Evolutionary conservation across 225 moss, liverwort and hornwort genomes (phyloP).

Genomic region (Lunularia cruciata): DNA sequence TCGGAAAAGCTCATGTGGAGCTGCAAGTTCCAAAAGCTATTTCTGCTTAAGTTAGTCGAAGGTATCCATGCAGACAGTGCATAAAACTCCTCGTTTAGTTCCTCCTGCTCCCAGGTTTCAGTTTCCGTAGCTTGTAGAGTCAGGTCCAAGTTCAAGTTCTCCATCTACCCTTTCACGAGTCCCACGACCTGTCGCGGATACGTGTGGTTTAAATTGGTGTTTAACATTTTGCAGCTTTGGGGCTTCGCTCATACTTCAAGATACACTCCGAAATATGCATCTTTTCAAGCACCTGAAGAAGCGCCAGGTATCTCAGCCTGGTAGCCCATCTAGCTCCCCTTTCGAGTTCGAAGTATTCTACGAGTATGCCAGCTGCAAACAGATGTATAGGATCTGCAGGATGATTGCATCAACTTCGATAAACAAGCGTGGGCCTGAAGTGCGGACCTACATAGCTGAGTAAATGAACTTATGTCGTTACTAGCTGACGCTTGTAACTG

Average conservation of each 20-base stretch:
- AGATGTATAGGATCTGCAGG: not conserved
- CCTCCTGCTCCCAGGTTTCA: too few relatives aligned
- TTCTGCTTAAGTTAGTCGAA: too few relatives aligned
- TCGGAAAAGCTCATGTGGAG: too few relatives aligned
- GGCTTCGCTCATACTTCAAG: slow-evolving; percentile 80
- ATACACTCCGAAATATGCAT: slow-evolving; percentile 49
- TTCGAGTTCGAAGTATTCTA: too few relatives aligned
- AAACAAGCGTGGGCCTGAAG: not conserved
- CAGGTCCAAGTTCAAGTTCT: not conserved
- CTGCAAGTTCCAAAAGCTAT: too few relatives aligned
- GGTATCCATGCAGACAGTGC: too few relatives aligned
- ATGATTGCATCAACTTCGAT: not conserved
- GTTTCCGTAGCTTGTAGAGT: too few relatives aligned
- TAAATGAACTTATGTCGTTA: not conserved
- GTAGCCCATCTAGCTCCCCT: slow-evolving; percentile 21
- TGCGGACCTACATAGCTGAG: not conserved
- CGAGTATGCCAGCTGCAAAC: too few relatives aligned
- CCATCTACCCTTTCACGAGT: too few relatives aligned
- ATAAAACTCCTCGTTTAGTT: too few relatives aligned
- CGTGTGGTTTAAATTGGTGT: not conserved
- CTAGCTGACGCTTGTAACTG: not conserved
- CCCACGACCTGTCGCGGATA: too few relatives aligned
- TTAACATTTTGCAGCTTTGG: slow-evolving; percentile 58
- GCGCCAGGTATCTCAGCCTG: slow-evolving; percentile 36
- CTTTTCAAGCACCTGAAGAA: slow-evolving; percentile 41